Evolutionary conservation across 2,329 filamentous ascomycete species (phyloP).

Genomic region (Aspergillus quadrilineatus): DNA sequence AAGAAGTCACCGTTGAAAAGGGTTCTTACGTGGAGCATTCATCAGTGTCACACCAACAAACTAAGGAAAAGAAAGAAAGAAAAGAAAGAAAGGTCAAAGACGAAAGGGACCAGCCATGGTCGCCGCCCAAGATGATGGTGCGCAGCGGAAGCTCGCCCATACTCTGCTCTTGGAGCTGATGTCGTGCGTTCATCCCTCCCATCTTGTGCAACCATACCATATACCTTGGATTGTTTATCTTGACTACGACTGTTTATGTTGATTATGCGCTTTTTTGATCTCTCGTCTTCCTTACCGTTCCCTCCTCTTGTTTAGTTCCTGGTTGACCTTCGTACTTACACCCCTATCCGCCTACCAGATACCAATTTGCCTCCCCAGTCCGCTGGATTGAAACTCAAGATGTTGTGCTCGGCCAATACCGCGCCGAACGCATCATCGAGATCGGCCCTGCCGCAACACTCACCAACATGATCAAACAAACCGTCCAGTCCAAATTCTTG

Average conservation of each 20-base stretch:
- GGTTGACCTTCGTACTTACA: no score
- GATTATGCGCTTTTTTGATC: no score
- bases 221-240: no score
- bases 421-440: conserved; percentile 95
- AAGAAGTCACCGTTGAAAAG: no score
- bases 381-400: conserved; percentile 99
- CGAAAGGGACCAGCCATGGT: neutral
- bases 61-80: neutral
- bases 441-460: conserved; percentile 94
- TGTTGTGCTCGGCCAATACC: conserved; percentile 96
- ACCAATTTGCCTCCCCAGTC: conserved; percentile 93
- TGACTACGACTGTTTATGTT: neutral
- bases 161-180: conserved; percentile 65
- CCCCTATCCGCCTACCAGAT: neutral
- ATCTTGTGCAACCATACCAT: neutral
- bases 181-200: neutral
- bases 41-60: neutral
- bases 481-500: neutral
- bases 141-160: conserved; percentile 71
- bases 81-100: neutral
- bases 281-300: no score
- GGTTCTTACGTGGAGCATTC: no score
- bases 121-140: neutral
- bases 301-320: no score
- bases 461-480: neutral